These are phyloP conservation scores for Termitomyces sp. DNA, from an alignment of 768 basidiomycete genomes.

Conservation along the genomic window DNA sequence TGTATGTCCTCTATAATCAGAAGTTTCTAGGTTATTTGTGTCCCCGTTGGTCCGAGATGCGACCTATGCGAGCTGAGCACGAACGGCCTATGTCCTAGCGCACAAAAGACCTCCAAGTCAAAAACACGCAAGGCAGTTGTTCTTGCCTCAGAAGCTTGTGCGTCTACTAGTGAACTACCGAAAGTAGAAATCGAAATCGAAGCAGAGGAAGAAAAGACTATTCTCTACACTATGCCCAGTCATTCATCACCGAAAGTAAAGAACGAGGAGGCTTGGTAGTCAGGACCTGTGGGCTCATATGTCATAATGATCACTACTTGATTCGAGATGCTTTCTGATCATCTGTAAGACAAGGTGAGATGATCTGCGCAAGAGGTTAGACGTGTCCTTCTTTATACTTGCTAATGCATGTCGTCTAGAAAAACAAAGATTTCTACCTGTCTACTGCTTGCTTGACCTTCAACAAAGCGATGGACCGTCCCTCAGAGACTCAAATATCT, in stretches of 20 bases:
- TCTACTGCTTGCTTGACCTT: background rate
- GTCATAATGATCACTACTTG: background rate
- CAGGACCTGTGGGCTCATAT: background rate
- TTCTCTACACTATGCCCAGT: slow-evolving; percentile 4
- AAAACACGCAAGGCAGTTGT: slow-evolving; percentile 20
- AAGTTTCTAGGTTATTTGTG: slow-evolving; percentile 50
- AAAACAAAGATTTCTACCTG: background rate
- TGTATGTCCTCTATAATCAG: background rate
- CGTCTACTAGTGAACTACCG: slow-evolving; percentile 15
- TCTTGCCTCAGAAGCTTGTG: background rate
- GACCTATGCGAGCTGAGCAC: slow-evolving; percentile 53
- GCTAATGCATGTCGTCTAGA: background rate
- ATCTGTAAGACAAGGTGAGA: background rate
- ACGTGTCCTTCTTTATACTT: background rate
- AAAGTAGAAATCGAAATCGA: slow-evolving; percentile 29
- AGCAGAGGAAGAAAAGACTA: slow-evolving; percentile 13
- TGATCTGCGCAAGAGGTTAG: background rate
- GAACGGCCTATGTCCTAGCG: slow-evolving; percentile 63
- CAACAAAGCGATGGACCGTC: background rate
- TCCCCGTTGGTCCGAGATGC: slow-evolving; percentile 61
- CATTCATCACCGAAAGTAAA: background rate
- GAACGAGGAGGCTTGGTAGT: slow-evolving; percentile 9
- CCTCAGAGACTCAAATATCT: background rate
- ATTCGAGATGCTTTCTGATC: background rate
- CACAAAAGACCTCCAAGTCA: slow-evolving; percentile 19